Evolutionary conservation across 345 rosid genomes (phyloP).

Genomic region (Brassica cretica): DNA sequence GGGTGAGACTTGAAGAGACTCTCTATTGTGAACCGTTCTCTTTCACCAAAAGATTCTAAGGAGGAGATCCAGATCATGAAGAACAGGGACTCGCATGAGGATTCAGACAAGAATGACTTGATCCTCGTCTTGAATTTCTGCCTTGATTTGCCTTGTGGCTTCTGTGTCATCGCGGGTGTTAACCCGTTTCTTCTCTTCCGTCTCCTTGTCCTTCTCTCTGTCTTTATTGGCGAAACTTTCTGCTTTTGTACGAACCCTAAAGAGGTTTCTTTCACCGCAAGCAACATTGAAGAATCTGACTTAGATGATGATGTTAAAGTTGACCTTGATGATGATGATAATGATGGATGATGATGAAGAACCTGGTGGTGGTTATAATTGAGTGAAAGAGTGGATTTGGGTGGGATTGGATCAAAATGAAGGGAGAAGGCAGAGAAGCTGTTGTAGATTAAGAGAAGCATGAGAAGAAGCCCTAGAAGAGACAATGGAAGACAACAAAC

Average conservation of each 20-base stretch:
- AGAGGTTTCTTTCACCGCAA: conserved; percentile 56
- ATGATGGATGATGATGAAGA: conserved; percentile 10
- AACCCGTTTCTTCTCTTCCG: conserved; percentile 1
- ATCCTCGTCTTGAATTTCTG: conserved; percentile 47
- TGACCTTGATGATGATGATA: conserved; percentile 14
- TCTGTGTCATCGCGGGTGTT: neutral
- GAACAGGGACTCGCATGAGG: conserved; percentile 61
- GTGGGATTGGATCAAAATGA: conserved; percentile 49
- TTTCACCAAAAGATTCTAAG: conserved; percentile 54
- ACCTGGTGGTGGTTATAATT: conserved; percentile 24
- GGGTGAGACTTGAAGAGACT: conserved; percentile 69
- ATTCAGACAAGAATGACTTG: conserved; percentile 48
- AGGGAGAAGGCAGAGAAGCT: conserved; percentile 69
- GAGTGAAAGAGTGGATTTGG: conserved; percentile 28
- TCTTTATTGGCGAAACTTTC: conserved; percentile 25
- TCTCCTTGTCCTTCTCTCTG: conserved; percentile 26
- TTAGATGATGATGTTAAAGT: conserved; percentile 28
- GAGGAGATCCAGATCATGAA: conserved; percentile 97
- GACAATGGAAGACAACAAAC: conserved; percentile 62
- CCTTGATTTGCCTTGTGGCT: conserved; percentile 25
- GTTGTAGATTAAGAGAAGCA: conserved; percentile 65
- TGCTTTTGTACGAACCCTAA: conserved; percentile 38
- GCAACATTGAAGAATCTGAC: conserved; percentile 45
- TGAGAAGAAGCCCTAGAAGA: conserved; percentile 60
- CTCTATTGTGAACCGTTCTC: conserved; percentile 63